Base-by-base conservation (phyloP, 768 basidiomycete species). In the Lepiota subincarnata region DNA sequence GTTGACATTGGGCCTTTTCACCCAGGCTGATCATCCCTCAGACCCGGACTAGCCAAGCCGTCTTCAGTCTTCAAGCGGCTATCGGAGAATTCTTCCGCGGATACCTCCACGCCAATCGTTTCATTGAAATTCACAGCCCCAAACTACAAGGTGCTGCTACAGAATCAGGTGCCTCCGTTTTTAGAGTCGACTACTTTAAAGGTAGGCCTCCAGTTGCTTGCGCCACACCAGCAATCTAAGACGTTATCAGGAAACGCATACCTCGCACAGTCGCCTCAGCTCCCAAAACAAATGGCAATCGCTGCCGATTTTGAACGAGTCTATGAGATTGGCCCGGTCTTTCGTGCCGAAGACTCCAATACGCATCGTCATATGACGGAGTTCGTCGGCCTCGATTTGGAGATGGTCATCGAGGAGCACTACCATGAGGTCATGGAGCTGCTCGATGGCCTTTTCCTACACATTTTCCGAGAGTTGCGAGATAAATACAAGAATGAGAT, bases 231-330 rank as follows among this genome's bases (percentile, higher is more conserved):
- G n/a, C 37, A 40, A 13, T 49, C 16, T 55, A 55, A 37, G 46
- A 12, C 20, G 31, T 47, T 38, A 47, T 10, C 59, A 96, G 94
- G 91, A 26, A 81, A 70, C 60, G 97, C 97, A 2, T 99, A 79
- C 76, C 81, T 99, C 37, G 97, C 97, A 16, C 97, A 99, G 69
- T 94, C 91, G 36, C 97, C 97, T 37, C 97, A 99, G 66, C 77
- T 98, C 13, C 92, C 94, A 47, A 99, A 99, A 70, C 97, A 99
- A 72, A 99, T 99, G 97, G 91, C 89, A 56, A 98, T 99, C 62
- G 93, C 97, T 31, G 94, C 92, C 50, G 97, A 98, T 72, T 94
- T 98, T 66, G 97, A 98, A 69, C 83, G 93, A 28, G 97, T 99
- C 6, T 99, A 95, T 71, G 97, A 99, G 72, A 93, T 99, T 56